Base-by-base conservation (phyloP, 148 eudicot species). In the Vaccinium corymbosum region DNA sequence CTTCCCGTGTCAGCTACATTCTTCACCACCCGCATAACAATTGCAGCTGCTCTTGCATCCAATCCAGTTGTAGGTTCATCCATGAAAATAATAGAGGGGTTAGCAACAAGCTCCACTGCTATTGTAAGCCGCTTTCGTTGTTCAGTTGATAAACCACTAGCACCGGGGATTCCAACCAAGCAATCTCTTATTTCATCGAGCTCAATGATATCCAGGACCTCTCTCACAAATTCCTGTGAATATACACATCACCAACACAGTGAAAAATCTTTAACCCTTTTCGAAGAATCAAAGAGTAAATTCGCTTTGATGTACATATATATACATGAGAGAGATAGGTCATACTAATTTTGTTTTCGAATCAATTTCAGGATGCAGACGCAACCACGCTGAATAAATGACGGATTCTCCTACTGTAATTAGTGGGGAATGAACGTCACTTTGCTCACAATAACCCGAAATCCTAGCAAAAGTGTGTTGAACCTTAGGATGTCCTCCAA, bases 391-490 rank as follows among this genome's bases (percentile, higher is more conserved):
- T 80, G 98, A 95, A 84, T 90, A 95, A 49, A 90, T 50, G 16
- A 95, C 81, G 13, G 98, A 95, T 86, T 95, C 98, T 87, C 92
- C 92, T 0, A 94, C 88, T 46, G 98, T 95, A 77, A 95, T 87
- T 56, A 90, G 88, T 35, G 98, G 96, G 77, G 98, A 94, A 84
- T 95, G 98, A 82, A 94, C 85, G 83, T 95, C 94, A 73, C 88
- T 89, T 89, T 95, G 98, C 86, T 95, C 98, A 89, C 98, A 95
- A 68, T 95, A 95, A 53, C 96, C 94, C 2, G 93, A 95, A 80
- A 95, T 86, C 57, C 98, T 86, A 49, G 98, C 91, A 89, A 93
- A 94, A 53, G 98, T 94, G 11, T 88, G 88, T 84, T 94, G 98
- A 75, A 88, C 89, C 86, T 95, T 95, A 0, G 92, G 92, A 86